Base-by-base conservation (phyloP, 176 grass and related monocot species). In the Leersia perrieri region DNA sequence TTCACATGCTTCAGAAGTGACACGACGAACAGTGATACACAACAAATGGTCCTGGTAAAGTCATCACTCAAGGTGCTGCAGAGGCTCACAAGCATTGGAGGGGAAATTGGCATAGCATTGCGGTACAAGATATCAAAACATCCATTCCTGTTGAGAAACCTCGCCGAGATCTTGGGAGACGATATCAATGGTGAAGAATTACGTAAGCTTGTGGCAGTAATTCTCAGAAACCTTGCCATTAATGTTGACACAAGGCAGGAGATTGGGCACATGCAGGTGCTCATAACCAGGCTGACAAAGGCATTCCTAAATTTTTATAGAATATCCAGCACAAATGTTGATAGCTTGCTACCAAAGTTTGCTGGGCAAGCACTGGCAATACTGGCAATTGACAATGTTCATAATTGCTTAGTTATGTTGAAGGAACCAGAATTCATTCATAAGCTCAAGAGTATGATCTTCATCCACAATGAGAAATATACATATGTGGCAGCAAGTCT, bases 351-450 rank as follows among this genome's bases (percentile, higher is more conserved):
- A 38, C 63, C 2, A 33, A 80, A 68, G n/a, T 30, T 57, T 0
- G 22, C 44, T 0, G 64, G 77, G 8, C 77, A 80, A 80, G 64
- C 77, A 22, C 32, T 80, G 3, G 63, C 64, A 22, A 38, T 80
- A 14, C 14, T 80, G 3, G 16, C 77, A 68, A 57, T 26, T 16
- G 61, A 80, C 1, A 80, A 8, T 80, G 32, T 4, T 13, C 7
- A 69, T 0, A 80, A 80, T 23, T 80, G 77, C 23, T 69, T 29
- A 8, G 33, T 38, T 22, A 28, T 80, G 44, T 57, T 80, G n/a
- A 36, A 18, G 64, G 64, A 80, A 68, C 45, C 64, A 68, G 64
- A 27, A 0, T 57, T 68, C 4, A 55, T 57, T 33, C n/a, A 30
- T 18, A 44, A 66, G 31, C 11, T 78, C n/a, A 78, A 64, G 22